A percentile compares a stretch with the other conserved stretches of the same genome.
These are phyloP conservation scores for Xerocomellus chrysenteron DNA, from an alignment of 768 basidiomycete species.

Conservation along the genomic window DNA sequence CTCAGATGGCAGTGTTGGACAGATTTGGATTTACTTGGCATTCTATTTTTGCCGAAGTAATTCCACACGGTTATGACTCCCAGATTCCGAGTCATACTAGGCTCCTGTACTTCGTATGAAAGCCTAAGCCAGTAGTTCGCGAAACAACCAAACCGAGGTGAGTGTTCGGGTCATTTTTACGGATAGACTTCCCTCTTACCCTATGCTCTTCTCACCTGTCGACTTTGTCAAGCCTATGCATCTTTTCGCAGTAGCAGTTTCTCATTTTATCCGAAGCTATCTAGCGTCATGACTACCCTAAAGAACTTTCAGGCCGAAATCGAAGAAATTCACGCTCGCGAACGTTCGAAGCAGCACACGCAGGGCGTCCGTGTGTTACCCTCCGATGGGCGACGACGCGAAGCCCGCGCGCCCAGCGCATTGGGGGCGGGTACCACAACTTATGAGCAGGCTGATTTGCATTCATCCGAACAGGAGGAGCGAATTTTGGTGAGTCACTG, in stretches of 20 bases:
- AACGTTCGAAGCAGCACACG: slow-evolving; percentile 60
- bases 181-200: background rate
- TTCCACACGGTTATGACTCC: too few relatives aligned
- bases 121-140: background rate
- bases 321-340: slow-evolving; percentile 69
- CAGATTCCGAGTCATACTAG: too few relatives aligned
- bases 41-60: background rate
- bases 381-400: slow-evolving; percentile 45
- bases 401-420: slow-evolving; percentile 31
- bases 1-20: too few relatives aligned
- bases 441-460: background rate
- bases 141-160: background rate
- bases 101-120: background rate
- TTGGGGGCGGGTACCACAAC: background rate
- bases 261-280: background rate
- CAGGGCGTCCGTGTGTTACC: slow-evolving; percentile 18
- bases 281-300: slow-evolving; percentile 30
- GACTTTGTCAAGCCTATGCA: slow-evolving; percentile 14
- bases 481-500: slow-evolving; percentile 14
- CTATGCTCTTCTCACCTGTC: background rate
- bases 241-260: slow-evolving; percentile 1
- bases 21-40: background rate
- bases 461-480: slow-evolving; percentile 18
- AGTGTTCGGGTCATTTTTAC: background rate
- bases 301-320: slow-evolving; percentile 64